A percentile compares a stretch with the other conserved stretches of the same genome.
Conservation (phyloP, 805 yeast species). For the Hanseniaspora meyeri region DNA sequence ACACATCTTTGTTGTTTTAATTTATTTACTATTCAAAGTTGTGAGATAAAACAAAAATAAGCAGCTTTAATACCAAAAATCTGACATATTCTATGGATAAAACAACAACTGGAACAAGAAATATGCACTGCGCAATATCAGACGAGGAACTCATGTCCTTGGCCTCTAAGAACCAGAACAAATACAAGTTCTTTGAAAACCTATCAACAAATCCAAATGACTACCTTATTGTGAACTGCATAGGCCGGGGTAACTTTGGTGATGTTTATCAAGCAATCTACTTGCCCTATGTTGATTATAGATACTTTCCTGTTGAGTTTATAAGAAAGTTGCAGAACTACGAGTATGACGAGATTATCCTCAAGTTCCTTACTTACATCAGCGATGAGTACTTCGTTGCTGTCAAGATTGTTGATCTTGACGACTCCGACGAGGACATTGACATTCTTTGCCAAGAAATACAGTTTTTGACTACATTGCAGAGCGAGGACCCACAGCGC, state of each 20-base stretch:
- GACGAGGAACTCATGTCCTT: not conserved
- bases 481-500: conserved; percentile 25
- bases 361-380: conserved; percentile 2
- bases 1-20: too few relatives aligned
- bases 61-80: too few relatives aligned
- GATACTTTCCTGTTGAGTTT: not conserved
- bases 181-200: conserved; percentile 3
- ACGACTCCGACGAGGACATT: conserved; percentile 65
- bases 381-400: conserved; percentile 46
- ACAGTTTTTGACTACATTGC: conserved; percentile 53
- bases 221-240: conserved; percentile 39
- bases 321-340: not conserved
- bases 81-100: too few relatives aligned
- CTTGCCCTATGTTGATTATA: not conserved
- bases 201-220: conserved; percentile 8
- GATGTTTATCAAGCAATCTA: conserved; percentile 57
- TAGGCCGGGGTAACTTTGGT: conserved; percentile 80
- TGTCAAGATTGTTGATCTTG: conserved; percentile 74
- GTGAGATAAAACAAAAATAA: too few relatives aligned
- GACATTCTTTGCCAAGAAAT: conserved; percentile 64
- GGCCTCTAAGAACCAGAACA: not conserved
- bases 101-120: not conserved
- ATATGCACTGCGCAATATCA: not conserved
- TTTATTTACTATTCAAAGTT: too few relatives aligned
- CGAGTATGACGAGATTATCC: not conserved